Percentiles rank a stretch among this genome's conserved stretches.
Conservation (phyloP, 1,284 basidiomycete genomes). For the Microstroma glucosiphilum region DNA sequence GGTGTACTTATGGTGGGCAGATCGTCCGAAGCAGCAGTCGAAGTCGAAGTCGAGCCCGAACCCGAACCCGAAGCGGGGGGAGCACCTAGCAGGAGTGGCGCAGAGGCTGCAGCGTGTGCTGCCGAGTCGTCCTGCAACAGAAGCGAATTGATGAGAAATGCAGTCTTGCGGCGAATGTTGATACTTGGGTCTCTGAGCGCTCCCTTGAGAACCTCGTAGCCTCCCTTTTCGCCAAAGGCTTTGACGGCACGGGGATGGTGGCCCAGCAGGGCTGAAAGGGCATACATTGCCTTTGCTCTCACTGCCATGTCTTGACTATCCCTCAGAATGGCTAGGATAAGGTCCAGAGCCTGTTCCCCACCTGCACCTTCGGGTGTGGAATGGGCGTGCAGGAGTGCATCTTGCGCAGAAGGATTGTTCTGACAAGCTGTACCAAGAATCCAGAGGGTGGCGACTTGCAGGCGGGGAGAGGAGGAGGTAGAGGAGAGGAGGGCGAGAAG, state of each 20-base stretch:
- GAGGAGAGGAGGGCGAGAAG: conserved; percentile 65
- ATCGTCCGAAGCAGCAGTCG: conserved; percentile 2
- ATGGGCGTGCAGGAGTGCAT: conserved; percentile 58
- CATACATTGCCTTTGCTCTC: conserved; percentile 72
- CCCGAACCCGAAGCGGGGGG: conserved; percentile 16
- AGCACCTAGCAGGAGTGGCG: conserved; percentile 50
- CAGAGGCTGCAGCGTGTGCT: conserved; percentile 52
- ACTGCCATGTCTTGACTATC: conserved; percentile 56
- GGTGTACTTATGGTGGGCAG: background rate
- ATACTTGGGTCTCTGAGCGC: conserved; percentile 71
- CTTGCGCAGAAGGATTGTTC: conserved; percentile 86
- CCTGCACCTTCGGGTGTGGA: conserved; percentile 28
- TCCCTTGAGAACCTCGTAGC: conserved; percentile 64
- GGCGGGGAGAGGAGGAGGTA: conserved; percentile 51
- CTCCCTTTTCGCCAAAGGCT: conserved; percentile 59
- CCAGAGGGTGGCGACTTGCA: conserved; percentile 76
- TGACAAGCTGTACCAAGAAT: conserved; percentile 88
- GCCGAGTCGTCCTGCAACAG: conserved; percentile 58
- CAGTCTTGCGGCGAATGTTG: conserved; percentile 70
- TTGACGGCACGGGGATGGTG: conserved; percentile 68
- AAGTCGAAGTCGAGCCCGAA: background rate
- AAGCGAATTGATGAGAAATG: conserved; percentile 75
- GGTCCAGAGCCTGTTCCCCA: conserved; percentile 58
- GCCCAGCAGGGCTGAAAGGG: conserved; percentile 75
- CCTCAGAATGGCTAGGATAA: conserved; percentile 50